Base-by-base conservation (phyloP, 2,329 filamentous ascomycete genomes). In the Emericellopsis cladophorae region DNA sequence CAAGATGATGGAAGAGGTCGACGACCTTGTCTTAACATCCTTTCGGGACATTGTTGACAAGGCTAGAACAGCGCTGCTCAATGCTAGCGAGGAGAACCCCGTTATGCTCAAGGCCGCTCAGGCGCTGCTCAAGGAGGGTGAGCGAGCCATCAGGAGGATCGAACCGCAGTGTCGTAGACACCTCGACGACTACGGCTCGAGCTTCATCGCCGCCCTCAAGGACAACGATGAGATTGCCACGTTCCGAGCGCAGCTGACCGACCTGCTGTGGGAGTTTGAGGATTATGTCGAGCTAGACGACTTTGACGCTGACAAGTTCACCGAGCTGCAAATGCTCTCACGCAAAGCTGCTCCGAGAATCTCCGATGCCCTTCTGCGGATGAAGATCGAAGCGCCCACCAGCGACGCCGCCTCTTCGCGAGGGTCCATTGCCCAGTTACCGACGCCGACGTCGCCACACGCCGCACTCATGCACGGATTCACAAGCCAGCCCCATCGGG, bases 231-330 rank as follows among this genome's bases (percentile, higher is more conserved):
- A 67, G 29, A 70, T 77, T 40, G 64, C 67, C 40, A 54, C 61
- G 36, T 67, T 64, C 43, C 62, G 71, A 36, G 57, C 60, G 15
- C 60, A 67, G 42, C 57, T 77, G 33, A 67, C 62, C 43, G 64
- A 70, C 37, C 49, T 74, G 21, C 54, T 76, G 7, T 77, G 71
- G 64, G 72, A 71, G 40, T 75, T 77, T 47, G 73, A 77, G 42
- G 72, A 76, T 40, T 74, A 61, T 46, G 54, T 68, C 45, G 67
- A 72, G 39, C 48, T 56, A 12, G 65, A 70, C 29, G 60, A 60
- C 21, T 76, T 76, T 45, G 68, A 75, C n/a, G 53, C 58, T 22
- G 60, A 59, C 15, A 70, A 68, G 45, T 76, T 68, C 41, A 53
- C 59, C 15, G 62, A 70, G 46, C 56, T 76, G 4, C 67, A 69